These are phyloP conservation scores for Solanum corneliomulleri DNA, from an alignment of 257 asterid species.

Conservation along the genomic window DNA sequence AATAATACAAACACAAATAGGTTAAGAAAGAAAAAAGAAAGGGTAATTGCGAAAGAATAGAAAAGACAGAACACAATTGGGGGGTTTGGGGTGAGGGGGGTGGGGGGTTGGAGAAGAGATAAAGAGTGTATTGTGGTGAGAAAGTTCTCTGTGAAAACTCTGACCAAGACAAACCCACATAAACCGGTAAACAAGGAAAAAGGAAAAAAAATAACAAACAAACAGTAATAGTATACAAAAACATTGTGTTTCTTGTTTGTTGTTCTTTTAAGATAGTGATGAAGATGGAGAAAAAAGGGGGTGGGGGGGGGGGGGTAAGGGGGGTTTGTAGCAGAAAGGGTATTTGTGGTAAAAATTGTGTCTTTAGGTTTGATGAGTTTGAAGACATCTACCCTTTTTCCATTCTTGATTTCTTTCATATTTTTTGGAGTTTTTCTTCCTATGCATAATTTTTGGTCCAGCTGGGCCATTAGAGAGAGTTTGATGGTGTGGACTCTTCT, in stretches of 20 bases:
- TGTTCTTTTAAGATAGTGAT: slow-evolving; percentile 23
- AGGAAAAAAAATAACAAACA: background rate
- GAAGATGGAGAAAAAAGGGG: slow-evolving; percentile 29
- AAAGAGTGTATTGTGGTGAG: slow-evolving; percentile 15
- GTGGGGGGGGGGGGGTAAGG: background rate
- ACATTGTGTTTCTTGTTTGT: slow-evolving; percentile 7
- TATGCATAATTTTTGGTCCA: slow-evolving; percentile 33
- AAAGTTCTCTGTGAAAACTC: slow-evolving; percentile 66
- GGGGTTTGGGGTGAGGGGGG: background rate
- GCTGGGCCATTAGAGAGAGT: slow-evolving; percentile 32
- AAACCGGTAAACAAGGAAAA: slow-evolving; percentile 12
- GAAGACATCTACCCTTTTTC: slow-evolving; percentile 20
- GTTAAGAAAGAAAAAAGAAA: slow-evolving; percentile 1
- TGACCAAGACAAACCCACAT: slow-evolving; percentile 81
- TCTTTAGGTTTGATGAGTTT: slow-evolving; percentile 32
- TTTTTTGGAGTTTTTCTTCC: slow-evolving; percentile 3
- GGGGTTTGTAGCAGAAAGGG: slow-evolving; percentile 63
- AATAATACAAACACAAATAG: slow-evolving; percentile 1
- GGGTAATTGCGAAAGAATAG: slow-evolving; percentile 15
- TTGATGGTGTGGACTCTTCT: slow-evolving; percentile 19
- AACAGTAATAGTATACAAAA: background rate
- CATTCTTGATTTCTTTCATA: background rate
- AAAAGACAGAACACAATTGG: slow-evolving; percentile 1
- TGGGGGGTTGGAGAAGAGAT: background rate
- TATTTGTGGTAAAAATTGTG: slow-evolving; percentile 37